Percentiles rank a stretch among this genome's conserved stretches.
Conservation (phyloP, 805 yeast genomes). For the Ogataea pilisensis region DNA sequence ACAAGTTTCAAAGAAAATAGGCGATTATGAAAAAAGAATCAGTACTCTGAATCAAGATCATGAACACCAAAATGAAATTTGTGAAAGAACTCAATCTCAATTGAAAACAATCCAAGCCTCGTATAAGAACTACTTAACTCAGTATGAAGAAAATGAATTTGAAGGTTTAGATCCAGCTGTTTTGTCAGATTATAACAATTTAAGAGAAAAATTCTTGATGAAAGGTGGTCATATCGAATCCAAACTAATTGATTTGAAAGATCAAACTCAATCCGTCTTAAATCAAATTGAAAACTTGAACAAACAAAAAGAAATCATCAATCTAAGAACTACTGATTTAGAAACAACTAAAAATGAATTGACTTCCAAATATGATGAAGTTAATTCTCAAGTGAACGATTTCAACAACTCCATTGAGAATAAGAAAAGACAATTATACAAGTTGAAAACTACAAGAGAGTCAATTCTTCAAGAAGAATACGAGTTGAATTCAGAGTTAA, state of each 20-base stretch:
- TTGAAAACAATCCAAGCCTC: conserved; percentile 33
- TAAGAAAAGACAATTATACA: conserved; percentile 19
- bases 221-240: conserved; percentile 55
- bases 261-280: conserved; percentile 31
- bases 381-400: conserved; percentile 23
- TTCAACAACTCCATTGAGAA: conserved; percentile 32
- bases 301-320: conserved; percentile 33
- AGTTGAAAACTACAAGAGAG: conserved; percentile 35
- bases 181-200: conserved; percentile 49
- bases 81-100: conserved; percentile 42
- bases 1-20: conserved; percentile 43
- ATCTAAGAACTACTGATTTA: conserved; percentile 33
- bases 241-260: conserved; percentile 43
- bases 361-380: conserved; percentile 25
- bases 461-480: conserved; percentile 43
- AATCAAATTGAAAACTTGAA: conserved; percentile 35
- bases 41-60: conserved; percentile 49
- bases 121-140: conserved; percentile 17
- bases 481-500: conserved; percentile 59
- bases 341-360: conserved; percentile 30
- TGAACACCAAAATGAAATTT: conserved; percentile 43
- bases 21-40: conserved; percentile 43
- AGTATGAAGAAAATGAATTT: conserved; percentile 8
- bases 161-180: conserved; percentile 44
- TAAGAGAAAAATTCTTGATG: conserved; percentile 54